These are phyloP conservation scores for Astragalus membranaceus DNA, from an alignment of 306 rosid genomes.

Conservation along the genomic window DNA sequence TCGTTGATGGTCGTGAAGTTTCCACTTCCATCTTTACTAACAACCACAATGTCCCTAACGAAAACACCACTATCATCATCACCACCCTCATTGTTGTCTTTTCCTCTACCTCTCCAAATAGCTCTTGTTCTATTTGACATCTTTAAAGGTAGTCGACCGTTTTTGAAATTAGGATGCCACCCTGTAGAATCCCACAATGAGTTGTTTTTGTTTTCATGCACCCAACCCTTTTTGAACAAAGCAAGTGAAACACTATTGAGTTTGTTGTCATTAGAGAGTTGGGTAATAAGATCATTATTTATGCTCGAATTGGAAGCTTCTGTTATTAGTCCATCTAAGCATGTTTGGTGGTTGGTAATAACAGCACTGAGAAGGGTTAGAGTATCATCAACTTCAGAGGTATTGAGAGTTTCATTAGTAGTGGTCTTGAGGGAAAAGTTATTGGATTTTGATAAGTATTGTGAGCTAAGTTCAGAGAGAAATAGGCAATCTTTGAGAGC, in stretches of 20 bases:
- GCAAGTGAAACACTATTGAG: slow-evolving; percentile 49
- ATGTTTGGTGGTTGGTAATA: slow-evolving; percentile 51
- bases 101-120: slow-evolving; percentile 30
- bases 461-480: slow-evolving; percentile 36
- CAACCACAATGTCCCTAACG: slow-evolving; percentile 40
- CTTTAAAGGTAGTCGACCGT: background rate
- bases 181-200: background rate
- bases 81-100: background rate
- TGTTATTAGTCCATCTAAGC: slow-evolving; percentile 34
- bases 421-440: slow-evolving; percentile 8
- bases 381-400: slow-evolving; percentile 36
- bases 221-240: slow-evolving; percentile 18
- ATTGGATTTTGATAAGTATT: slow-evolving; percentile 23
- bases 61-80: slow-evolving; percentile 18
- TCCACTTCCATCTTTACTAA: slow-evolving; percentile 24
- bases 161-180: background rate
- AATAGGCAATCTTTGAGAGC: slow-evolving; percentile 48
- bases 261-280: slow-evolving; percentile 43
- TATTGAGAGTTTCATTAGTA: slow-evolving; percentile 10
- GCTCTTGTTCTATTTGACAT: background rate
- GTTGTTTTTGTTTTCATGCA: background rate
- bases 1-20: slow-evolving; percentile 31
- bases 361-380: slow-evolving; percentile 44
- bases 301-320: slow-evolving; percentile 33
- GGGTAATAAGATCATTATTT: slow-evolving; percentile 21